Evolutionary conservation across 768 basidiomycete species (phyloP).

Genomic region (Dictyophora rubrovolvata): DNA sequence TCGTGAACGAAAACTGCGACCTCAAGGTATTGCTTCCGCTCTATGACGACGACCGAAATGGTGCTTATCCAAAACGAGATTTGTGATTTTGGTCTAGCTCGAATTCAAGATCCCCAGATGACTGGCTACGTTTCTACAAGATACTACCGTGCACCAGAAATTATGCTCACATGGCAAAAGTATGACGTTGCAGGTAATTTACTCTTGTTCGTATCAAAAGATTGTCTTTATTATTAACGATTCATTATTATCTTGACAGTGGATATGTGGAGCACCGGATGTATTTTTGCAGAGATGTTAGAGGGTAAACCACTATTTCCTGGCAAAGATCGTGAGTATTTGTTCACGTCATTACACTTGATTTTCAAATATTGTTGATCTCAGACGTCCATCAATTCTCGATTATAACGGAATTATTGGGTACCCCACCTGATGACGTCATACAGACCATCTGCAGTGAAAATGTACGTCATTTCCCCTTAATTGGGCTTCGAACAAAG

Average conservation of each 20-base stretch:
- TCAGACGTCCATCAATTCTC: conserved; percentile 98
- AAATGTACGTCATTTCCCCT: conserved; percentile 52
- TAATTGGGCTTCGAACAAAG: not conserved
- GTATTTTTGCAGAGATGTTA: conserved; percentile 99
- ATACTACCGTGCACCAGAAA: conserved; percentile 98
- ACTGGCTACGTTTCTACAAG: conserved; percentile 98
- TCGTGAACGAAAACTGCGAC: conserved; percentile 99
- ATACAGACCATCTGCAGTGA: conserved; percentile 97
- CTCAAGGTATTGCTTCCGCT: conserved; percentile 59
- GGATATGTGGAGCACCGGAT: conserved; percentile 98
- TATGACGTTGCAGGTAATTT: conserved; percentile 79
- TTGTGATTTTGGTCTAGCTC: conserved; percentile 96
- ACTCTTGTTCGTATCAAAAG: not conserved
- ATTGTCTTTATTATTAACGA: not conserved
- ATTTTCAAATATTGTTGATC: conserved; percentile 7
- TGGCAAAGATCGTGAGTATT: conserved; percentile 91
- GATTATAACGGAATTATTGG: conserved; percentile 95
- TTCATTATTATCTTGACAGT: conserved; percentile 29
- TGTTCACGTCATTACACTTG: conserved; percentile 5
- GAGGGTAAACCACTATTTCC: conserved; percentile 98
- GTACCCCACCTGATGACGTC: conserved; percentile 99
- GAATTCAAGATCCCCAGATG: conserved; percentile 99
- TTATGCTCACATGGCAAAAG: conserved; percentile 99
- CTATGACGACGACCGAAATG: not conserved
- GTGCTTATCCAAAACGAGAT: conserved; percentile 43